phyloP scores from a whole-genome alignment of 805 yeast genomes.

The Starmerella sp. region DNA sequence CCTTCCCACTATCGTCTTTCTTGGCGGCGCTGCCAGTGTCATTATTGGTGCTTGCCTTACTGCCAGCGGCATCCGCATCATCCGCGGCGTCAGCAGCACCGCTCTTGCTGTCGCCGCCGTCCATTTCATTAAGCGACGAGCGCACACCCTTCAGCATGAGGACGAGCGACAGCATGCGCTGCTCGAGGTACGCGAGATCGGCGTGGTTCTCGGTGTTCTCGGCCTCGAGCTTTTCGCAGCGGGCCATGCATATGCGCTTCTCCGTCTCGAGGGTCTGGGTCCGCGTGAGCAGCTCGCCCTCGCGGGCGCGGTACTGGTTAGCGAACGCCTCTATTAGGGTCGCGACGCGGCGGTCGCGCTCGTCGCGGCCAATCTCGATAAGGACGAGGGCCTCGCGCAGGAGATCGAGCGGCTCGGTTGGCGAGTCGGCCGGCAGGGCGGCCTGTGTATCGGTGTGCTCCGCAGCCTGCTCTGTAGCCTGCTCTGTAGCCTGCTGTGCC shows the following conservation, averaged over 20 bases:
- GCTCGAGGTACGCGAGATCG: constrained; percentile 14
- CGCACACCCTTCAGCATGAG: constrained; percentile 15
- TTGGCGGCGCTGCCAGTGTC: neutral
- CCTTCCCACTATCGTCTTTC: too few relatives aligned
- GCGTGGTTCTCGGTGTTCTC: constrained; percentile 4
- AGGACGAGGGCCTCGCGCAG: constrained; percentile 5
- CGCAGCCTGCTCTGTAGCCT: too few relatives aligned
- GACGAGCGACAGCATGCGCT: constrained; percentile 16
- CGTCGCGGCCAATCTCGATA: constrained; percentile 8
- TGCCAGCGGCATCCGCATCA: neutral
- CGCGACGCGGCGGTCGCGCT: constrained; percentile 6
- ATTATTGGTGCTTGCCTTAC: neutral
- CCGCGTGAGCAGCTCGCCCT: constrained; percentile 12
- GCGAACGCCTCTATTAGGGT: constrained; percentile 11
- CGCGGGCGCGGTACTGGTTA: constrained; percentile 15
- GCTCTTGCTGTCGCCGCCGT: neutral
- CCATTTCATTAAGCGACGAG: constrained; percentile 10
- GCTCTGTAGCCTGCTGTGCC: too few relatives aligned
- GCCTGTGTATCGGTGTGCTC: too few relatives aligned
- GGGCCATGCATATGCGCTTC: constrained; percentile 11
- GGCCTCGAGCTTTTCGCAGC: constrained; percentile 13
- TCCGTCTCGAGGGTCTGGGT: constrained; percentile 8
- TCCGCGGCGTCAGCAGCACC: neutral
- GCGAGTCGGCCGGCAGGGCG: neutral
- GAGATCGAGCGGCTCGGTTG: constrained; percentile 4